phyloP scores from a whole-genome alignment of 2,329 filamentous ascomycete genomes.

The Fusarium equiseti region DNA sequence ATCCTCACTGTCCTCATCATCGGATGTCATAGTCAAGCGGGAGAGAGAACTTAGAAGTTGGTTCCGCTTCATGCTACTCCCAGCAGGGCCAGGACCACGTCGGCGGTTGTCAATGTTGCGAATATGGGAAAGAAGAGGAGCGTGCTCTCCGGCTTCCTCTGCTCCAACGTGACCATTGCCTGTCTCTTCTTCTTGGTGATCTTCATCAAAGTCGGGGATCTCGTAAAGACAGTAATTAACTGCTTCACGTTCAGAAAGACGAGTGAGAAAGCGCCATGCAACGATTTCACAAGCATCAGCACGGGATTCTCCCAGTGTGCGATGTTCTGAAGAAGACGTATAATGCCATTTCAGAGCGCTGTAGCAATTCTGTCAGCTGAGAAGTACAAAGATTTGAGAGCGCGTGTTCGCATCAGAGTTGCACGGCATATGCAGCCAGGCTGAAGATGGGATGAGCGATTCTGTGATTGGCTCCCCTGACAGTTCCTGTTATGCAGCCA shows the following conservation, averaged over 20 bases:
- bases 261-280: conserved; percentile 81
- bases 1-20: conserved; percentile 54
- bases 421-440: conserved; percentile 18
- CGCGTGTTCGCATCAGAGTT: not conserved
- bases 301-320: conserved; percentile 74
- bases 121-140: conserved; percentile 59
- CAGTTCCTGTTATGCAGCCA: conserved; percentile 25
- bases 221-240: conserved; percentile 82
- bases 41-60: conserved; percentile 67
- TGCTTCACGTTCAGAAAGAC: conserved; percentile 77
- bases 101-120: conserved; percentile 44
- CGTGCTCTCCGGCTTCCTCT: conserved; percentile 62
- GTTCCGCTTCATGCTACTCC: conserved; percentile 60
- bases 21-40: conserved; percentile 60
- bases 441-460: conserved; percentile 10
- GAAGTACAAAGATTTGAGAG: not conserved
- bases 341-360: conserved; percentile 84
- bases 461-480: conserved; percentile 31
- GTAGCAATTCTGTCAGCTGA: conserved; percentile 21
- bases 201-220: conserved; percentile 63
- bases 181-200: conserved; percentile 37
- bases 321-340: conserved; percentile 70
- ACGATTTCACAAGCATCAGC: conserved; percentile 84
- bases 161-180: conserved; percentile 39
- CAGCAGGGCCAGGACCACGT: conserved; percentile 46